Evolutionary conservation across 1,139 yeast genomes (phyloP).

Genomic region (Blastobotrys serpentis): DNA sequence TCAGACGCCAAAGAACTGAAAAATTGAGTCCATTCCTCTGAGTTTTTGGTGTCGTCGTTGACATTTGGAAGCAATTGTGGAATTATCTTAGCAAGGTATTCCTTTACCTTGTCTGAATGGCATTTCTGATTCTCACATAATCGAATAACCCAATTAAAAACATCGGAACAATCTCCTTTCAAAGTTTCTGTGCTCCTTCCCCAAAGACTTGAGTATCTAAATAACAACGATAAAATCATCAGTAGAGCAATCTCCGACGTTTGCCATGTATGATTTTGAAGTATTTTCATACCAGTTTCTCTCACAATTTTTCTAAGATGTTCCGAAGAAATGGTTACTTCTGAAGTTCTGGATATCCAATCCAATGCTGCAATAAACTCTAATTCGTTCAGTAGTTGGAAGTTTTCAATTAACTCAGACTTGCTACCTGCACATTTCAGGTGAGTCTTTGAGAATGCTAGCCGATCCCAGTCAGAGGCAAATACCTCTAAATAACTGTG

Average conservation of each 20-base stretch:
- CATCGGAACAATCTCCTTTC: slow-evolving; percentile 4
- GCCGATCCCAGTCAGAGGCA: neutral
- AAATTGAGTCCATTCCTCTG: neutral
- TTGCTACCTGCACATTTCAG: too few relatives aligned
- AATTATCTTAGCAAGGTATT: neutral
- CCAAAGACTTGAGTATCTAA: slow-evolving; percentile 7
- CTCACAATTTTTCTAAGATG: slow-evolving; percentile 12
- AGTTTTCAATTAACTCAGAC: neutral
- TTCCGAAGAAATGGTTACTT: neutral
- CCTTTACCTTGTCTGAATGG: slow-evolving; percentile 7
- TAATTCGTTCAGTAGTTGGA: neutral
- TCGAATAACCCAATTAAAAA: neutral
- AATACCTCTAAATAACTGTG: neutral
- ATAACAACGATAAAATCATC: slow-evolving; percentile 6
- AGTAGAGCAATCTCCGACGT: slow-evolving; percentile 17
- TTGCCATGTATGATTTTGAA: slow-evolving; percentile 15
- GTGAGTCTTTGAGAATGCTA: neutral
- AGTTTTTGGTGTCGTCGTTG: neutral
- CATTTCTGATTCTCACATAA: neutral
- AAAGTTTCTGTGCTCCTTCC: neutral
- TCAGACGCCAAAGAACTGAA: neutral
- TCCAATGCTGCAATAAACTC: neutral
- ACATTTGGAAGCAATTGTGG: neutral
- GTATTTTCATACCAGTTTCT: slow-evolving; percentile 14
- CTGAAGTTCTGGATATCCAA: neutral